phyloP scores from a whole-genome alignment of 768 basidiomycete genomes.

The Gymnopilus dilepis region DNA sequence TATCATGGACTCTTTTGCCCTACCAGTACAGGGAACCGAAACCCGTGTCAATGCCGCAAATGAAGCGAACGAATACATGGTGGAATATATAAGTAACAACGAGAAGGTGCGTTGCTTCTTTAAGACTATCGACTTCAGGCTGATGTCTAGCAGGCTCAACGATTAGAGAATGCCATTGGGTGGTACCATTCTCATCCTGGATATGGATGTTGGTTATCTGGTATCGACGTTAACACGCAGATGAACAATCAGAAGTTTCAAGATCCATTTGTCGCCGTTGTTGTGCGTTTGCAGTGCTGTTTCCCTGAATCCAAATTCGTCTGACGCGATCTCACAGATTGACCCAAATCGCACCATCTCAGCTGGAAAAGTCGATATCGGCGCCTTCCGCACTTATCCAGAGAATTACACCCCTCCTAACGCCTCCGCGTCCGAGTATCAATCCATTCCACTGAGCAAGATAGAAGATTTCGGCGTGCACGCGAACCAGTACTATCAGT shows the following conservation, averaged over 20 bases:
- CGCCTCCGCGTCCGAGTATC: conserved; percentile 80
- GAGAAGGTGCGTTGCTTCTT: conserved; percentile 61
- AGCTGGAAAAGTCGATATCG: conserved; percentile 98
- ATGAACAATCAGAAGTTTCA: conserved; percentile 93
- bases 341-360: conserved; percentile 99
- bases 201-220: conserved; percentile 99
- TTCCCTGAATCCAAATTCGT: neutral
- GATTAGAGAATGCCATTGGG: conserved; percentile 89
- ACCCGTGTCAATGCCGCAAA: conserved; percentile 96
- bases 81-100: conserved; percentile 84
- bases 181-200: conserved; percentile 99
- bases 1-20: conserved; percentile 95
- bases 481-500: conserved; percentile 92
- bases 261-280: conserved; percentile 97
- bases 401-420: conserved; percentile 90
- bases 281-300: conserved; percentile 57
- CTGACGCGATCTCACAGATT: conserved; percentile 57
- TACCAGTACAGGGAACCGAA: conserved; percentile 98
- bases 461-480: conserved; percentile 99
- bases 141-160: conserved; percentile 60
- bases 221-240: conserved; percentile 98
- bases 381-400: conserved; percentile 97
- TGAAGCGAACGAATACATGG: conserved; percentile 99
- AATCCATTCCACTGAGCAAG: conserved; percentile 95
- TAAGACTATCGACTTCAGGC: neutral